Evolutionary conservation across 2,329 filamentous ascomycete genomes (phyloP).

Genomic region (Fusarium citri): DNA sequence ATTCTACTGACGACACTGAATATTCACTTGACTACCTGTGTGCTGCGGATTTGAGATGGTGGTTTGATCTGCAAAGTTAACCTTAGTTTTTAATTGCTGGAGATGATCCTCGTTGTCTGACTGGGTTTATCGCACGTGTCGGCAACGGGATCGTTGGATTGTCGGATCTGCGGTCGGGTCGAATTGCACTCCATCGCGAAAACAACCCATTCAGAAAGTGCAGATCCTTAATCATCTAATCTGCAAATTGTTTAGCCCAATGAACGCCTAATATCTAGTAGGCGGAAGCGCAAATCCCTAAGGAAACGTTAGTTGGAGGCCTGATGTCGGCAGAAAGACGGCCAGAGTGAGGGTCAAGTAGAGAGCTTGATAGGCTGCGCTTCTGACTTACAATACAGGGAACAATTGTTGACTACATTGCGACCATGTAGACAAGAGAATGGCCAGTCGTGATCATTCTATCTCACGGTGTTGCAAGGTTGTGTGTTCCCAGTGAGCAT

Average conservation of each 20-base stretch:
- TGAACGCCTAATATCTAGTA: rapidly evolving
- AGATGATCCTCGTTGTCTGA: not conserved
- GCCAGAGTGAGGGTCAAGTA: too few species aligned
- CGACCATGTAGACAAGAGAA: too few species aligned
- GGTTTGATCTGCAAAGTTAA: too few species aligned
- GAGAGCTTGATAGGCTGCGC: too few species aligned
- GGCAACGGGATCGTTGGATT: not conserved
- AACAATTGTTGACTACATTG: too few species aligned
- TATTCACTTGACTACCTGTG: too few species aligned
- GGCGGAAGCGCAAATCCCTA: not conserved
- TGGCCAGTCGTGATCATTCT: rapidly evolving
- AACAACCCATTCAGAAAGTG: not conserved
- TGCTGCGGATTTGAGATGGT: too few species aligned
- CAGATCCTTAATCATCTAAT: not conserved
- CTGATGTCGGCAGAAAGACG: not conserved
- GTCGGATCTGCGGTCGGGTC: not conserved
- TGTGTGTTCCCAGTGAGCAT: too few species aligned
- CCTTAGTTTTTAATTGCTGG: not conserved
- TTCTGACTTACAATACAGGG: too few species aligned
- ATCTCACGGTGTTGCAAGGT: too few species aligned
- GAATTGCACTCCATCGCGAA: too few species aligned
- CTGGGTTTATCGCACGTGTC: not conserved
- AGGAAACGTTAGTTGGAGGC: not conserved
- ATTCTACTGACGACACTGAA: not conserved
- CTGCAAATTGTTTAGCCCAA: rapidly evolving